Evolutionary conservation across 2,329 filamentous ascomycete genomes (phyloP), one percentile per base, ranked within the genome.

Genomic region (Didymella lethalis): DNA sequence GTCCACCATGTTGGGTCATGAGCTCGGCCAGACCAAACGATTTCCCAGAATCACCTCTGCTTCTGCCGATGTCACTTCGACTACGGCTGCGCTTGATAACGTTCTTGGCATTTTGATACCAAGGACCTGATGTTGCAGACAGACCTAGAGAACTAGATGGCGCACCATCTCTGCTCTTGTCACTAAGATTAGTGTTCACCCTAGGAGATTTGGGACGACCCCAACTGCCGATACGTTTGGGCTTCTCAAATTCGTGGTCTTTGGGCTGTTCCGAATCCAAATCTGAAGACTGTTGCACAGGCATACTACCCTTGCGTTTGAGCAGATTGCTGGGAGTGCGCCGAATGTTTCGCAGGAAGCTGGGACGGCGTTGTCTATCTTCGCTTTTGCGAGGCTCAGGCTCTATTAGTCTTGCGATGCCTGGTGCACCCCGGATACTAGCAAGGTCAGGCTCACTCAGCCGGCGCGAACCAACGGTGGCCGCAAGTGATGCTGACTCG

Each of bases 391-490:
- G 75, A 3, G 63, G 57, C 36, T 73, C 82, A 77, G 68, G 80
- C 83, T 63, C 88, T 80, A 85, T 43, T 86, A 78, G 72, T 69
- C 89, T 90, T 40, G 90, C 75, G 38, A 91, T 82, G 57, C 76
- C 77, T 32, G 83, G 87, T 25, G 87, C 86, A 54, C 84, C 84
- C 8, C 81, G 82, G 43, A 89, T 78, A 18, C 83, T 86, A 36
- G 89, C 87, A 28, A 87, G 77, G 56, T 90, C 88, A 5, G 88
- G 86, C 48, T 90, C 80, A 72, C 88, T 78, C 11, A 74, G 89
- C 57, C 85, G 84, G 41, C 88, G 84, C 1, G 89, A 92, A 16
- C 89, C 89, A 82, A 89, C 88, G 0, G 89, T 92, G 18, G 89
- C 89, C 14, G 87, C 84, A 46, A 84, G 79, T 14, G 85, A 86